Evolutionary conservation across 768 basidiomycete species (phyloP), one percentile per base, ranked within the genome.

Genomic region (Leccinum variicolor): DNA sequence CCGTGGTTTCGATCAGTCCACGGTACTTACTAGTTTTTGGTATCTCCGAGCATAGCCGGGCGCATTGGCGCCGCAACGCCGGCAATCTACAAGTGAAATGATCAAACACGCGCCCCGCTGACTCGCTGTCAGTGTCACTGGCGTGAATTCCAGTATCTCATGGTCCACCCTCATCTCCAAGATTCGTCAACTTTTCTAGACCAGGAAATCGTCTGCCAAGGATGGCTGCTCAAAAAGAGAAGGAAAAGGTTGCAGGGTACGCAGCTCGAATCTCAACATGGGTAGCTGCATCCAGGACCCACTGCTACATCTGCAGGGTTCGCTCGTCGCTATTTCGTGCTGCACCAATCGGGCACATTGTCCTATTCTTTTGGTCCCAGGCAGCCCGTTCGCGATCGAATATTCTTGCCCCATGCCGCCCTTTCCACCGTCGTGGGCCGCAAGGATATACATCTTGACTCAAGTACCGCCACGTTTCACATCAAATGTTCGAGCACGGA

Each of bases 191-290:
- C 59, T 53, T 41, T 25, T 41, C 50, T 57, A 28, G 54, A 52
- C 25, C 59, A 69, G 25, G 65, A 63, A 29, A 66, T 84, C 51
- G 61, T 88, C 4, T 78, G 74, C 52, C 80, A 89, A 64, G 91
- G 91, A 75, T 93, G 90, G 90, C 74, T 92, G 6, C 77, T 93
- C 59, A 93, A 93, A 77, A 94, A 94, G 74, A 78, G 91, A 63
- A 77, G 91, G 62, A 92, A 90, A 79, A 90, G 84, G 76, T 86
- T 92, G 87, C 92, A 93, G 77, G 91, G 91, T 86, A 63, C 51
- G 72, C 55, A 54, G 39, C 41, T 48, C 34, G 8, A 31, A 33
- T 54, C 29, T 52, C 10, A 21, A 19, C 5, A 36, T 41, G n/a
- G 41, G 3, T 10, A 11, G 4, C 56, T 54, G 21, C 23, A 52